A percentile compares a stretch with the other conserved stretches of the same genome.
These are phyloP conservation scores for Helotiales sp. DNA, from an alignment of 2,329 filamentous ascomycete species.

Conservation along the genomic window DNA sequence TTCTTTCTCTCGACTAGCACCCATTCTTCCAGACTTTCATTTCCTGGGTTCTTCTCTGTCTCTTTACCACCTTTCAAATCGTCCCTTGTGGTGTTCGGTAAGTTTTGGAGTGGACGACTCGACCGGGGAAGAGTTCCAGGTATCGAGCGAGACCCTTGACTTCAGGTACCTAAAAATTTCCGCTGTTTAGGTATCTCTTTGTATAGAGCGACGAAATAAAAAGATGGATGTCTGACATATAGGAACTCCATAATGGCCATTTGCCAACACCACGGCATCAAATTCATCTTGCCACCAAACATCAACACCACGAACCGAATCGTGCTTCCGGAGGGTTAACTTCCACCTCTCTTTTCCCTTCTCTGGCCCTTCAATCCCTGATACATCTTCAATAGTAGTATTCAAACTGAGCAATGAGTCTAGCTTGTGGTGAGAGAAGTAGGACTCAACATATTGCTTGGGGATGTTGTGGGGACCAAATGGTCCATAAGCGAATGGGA, in stretches of 20 bases:
- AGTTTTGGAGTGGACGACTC: constrained; percentile 75
- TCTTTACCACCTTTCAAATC: not conserved
- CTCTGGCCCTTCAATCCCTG: constrained; percentile 37
- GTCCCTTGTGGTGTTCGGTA: constrained; percentile 66
- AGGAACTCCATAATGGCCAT: constrained; percentile 75
- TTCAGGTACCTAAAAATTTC: constrained; percentile 55
- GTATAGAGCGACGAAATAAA: not conserved
- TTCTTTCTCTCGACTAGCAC: constrained; percentile 26
- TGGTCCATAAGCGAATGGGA: constrained; percentile 58
- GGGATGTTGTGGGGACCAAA: constrained; percentile 61
- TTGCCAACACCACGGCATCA: constrained; percentile 76
- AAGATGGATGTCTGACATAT: constrained; percentile 50
- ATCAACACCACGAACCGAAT: constrained; percentile 51
- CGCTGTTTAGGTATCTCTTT: not conserved
- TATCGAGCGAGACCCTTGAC: constrained; percentile 64
- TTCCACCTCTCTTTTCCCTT: constrained; percentile 48
- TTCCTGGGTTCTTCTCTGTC: not conserved
- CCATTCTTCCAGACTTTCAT: constrained; percentile 12
- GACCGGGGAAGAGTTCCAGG: constrained; percentile 59
- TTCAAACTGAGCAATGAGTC: constrained; percentile 54
- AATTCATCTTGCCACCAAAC: constrained; percentile 60
- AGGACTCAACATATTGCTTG: constrained; percentile 60
- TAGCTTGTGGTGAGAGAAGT: constrained; percentile 56
- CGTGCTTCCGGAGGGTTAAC: constrained; percentile 54
- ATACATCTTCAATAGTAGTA: constrained; percentile 58